Conservation (phyloP, 2,329 filamentous ascomycete species). For the Phaeophleospora eucalypticola region DNA sequence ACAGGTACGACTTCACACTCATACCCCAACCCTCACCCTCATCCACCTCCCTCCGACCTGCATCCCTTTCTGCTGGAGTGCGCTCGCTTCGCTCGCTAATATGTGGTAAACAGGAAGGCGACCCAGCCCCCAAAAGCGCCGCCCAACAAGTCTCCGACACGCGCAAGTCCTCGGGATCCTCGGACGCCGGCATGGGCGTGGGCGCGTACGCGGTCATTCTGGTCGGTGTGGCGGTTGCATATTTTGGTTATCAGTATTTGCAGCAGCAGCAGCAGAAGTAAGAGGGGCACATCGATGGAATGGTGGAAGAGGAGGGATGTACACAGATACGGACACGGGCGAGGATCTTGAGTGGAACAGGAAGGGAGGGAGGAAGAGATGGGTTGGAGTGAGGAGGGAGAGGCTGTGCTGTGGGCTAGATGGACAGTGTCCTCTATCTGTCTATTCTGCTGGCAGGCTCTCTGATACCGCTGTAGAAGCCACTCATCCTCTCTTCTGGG, state of each 20-base stretch:
- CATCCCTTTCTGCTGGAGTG: too few relatives aligned
- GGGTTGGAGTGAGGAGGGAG: too few relatives aligned
- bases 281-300: background rate
- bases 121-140: slow-evolving; percentile 67
- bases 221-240: slow-evolving; percentile 71
- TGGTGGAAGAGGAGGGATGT: background rate
- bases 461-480: too few relatives aligned
- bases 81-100: background rate
- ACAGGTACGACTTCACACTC: slow-evolving; percentile 53
- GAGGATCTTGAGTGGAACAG: too few relatives aligned
- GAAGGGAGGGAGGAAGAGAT: too few relatives aligned
- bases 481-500: too few relatives aligned
- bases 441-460: too few relatives aligned
- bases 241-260: slow-evolving; percentile 65
- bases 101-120: slow-evolving; percentile 58
- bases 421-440: too few relatives aligned
- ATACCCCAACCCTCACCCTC: background rate
- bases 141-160: slow-evolving; percentile 48
- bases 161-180: slow-evolving; percentile 37
- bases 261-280: background rate
- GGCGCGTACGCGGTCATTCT: slow-evolving; percentile 78
- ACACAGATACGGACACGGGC: too few relatives aligned
- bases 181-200: slow-evolving; percentile 59
- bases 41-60: background rate
- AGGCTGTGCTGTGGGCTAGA: too few relatives aligned